A percentile compares a stretch with the other conserved stretches of the same genome.
These are phyloP conservation scores for Hordeum pubiflorum DNA, from an alignment of 202 grass and related monocot genomes.

Conservation along the genomic window DNA sequence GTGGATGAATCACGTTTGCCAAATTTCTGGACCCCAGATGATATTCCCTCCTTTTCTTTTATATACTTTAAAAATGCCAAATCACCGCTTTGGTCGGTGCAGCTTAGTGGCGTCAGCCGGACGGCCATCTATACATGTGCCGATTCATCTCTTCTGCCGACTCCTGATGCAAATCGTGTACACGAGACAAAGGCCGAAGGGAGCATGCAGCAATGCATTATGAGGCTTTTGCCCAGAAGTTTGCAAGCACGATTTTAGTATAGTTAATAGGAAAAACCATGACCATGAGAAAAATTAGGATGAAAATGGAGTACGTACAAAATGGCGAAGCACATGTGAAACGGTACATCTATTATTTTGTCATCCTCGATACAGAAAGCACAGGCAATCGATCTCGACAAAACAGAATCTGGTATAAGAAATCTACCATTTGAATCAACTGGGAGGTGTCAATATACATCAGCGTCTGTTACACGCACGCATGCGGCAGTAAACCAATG, in stretches of 20 bases:
- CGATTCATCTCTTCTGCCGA: background rate
- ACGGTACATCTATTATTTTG: background rate
- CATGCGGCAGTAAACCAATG: conserved; percentile 9
- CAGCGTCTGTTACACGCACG: conserved; percentile 17
- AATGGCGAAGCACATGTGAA: background rate
- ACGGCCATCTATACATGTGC: background rate
- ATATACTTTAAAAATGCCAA: background rate
- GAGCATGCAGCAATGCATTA: background rate
- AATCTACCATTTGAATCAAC: conserved; percentile 27
- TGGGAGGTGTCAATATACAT: conserved; percentile 8
- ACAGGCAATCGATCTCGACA: background rate
- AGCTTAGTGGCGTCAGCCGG: background rate
- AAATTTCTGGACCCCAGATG: too few species aligned
- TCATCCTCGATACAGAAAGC: background rate
- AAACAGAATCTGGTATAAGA: conserved; percentile 1
- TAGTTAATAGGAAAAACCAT: background rate
- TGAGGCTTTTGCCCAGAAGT: background rate
- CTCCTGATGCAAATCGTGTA: background rate
- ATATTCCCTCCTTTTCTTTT: too few species aligned
- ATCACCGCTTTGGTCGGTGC: conserved; percentile 12
- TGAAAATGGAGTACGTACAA: background rate
- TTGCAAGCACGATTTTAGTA: background rate
- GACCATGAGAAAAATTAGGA: background rate
- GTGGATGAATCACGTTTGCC: too few species aligned
- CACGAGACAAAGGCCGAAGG: too few species aligned